A percentile compares a stretch with the other conserved stretches of the same genome.
Conservation (phyloP, 2,329 filamentous ascomycete genomes). For the Xylariaceae sp. region DNA sequence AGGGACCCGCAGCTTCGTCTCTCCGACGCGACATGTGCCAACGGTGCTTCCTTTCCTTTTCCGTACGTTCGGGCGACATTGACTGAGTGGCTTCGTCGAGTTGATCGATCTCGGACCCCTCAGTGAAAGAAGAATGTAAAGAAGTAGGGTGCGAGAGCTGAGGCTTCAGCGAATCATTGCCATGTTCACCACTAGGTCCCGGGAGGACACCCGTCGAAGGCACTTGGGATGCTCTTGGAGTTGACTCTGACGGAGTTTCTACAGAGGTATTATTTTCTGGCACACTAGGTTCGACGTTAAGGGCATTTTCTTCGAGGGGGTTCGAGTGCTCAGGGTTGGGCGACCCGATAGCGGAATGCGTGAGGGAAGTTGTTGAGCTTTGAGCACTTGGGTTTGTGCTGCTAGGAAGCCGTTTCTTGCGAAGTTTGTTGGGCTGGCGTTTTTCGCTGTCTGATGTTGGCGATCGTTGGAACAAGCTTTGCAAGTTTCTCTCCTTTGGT, state of each 20-base stretch:
- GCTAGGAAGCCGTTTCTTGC: slow-evolving; percentile 76
- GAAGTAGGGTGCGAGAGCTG: slow-evolving; percentile 73
- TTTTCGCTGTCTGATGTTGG: slow-evolving; percentile 59
- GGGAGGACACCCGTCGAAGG: slow-evolving; percentile 40
- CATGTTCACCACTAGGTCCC: slow-evolving; percentile 41
- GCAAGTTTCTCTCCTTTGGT: slow-evolving; percentile 62
- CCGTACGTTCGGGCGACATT: slow-evolving; percentile 40
- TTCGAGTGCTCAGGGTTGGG: slow-evolving; percentile 44
- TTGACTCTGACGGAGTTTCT: slow-evolving; percentile 41
- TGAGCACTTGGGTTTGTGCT: slow-evolving; percentile 83
- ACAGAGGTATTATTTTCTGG: slow-evolving; percentile 22
- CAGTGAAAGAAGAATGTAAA: slow-evolving; percentile 72
- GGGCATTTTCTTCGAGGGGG: slow-evolving; percentile 38
- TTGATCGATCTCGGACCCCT: slow-evolving; percentile 76
- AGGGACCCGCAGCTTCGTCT: slow-evolving; percentile 49
- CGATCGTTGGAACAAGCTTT: slow-evolving; percentile 67
- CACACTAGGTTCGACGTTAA: slow-evolving; percentile 18
- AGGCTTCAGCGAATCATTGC: slow-evolving; percentile 51
- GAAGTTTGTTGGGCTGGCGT: slow-evolving; percentile 82
- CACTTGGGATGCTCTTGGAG: slow-evolving; percentile 44
- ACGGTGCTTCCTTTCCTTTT: slow-evolving; percentile 66
- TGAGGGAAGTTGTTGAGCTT: slow-evolving; percentile 77
- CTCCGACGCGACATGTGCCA: slow-evolving; percentile 69
- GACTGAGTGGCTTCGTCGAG: slow-evolving; percentile 50
- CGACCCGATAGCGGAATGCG: slow-evolving; percentile 43